phyloP scores from a whole-genome alignment of 805 yeast genomes.

The Cyberlindnera galapagoensis region DNA sequence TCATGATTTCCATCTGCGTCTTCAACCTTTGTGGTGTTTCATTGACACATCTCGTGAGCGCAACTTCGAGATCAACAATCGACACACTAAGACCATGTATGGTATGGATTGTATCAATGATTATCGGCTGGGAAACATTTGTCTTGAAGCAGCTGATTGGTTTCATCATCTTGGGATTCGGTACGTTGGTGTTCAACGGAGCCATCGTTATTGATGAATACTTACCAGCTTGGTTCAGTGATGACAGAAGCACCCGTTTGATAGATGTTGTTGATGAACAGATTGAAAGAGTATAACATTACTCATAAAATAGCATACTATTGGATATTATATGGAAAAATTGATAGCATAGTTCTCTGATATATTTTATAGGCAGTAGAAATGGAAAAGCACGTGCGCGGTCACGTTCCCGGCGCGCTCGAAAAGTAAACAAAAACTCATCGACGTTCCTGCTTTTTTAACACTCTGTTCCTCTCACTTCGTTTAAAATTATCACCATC shows the following conservation, averaged over 20 bases:
- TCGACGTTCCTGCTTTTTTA: too few species aligned
- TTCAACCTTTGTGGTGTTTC: conserved; percentile 74
- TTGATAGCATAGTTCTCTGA: too few species aligned
- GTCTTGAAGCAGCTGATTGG: conserved; percentile 57
- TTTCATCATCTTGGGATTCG: conserved; percentile 55
- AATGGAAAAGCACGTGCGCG: too few species aligned
- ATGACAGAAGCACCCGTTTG: conserved; percentile 22
- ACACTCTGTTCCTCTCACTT: too few species aligned
- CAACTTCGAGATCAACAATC: conserved; percentile 73
- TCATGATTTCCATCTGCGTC: conserved; percentile 65
- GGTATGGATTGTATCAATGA: conserved; percentile 68
- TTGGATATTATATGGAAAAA: too few species aligned
- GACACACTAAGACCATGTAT: conserved; percentile 71
- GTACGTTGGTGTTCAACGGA: conserved; percentile 70
- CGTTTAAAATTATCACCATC: too few species aligned
- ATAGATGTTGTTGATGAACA: conserved; percentile 35
- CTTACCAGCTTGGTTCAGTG: conserved; percentile 42
- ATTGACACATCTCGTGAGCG: conserved; percentile 57
- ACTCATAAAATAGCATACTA: neutral
- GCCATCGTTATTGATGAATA: conserved; percentile 48
- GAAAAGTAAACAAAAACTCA: too few species aligned
- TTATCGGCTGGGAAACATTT: conserved; percentile 72
- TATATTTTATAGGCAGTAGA: too few species aligned
- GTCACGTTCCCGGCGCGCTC: too few species aligned
- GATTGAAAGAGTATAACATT: conserved; percentile 29